A percentile compares a stretch with the other conserved stretches of the same genome.
phyloP scores from a whole-genome alignment of 2,329 filamentous ascomycete species.

The Xylaria sp. region DNA sequence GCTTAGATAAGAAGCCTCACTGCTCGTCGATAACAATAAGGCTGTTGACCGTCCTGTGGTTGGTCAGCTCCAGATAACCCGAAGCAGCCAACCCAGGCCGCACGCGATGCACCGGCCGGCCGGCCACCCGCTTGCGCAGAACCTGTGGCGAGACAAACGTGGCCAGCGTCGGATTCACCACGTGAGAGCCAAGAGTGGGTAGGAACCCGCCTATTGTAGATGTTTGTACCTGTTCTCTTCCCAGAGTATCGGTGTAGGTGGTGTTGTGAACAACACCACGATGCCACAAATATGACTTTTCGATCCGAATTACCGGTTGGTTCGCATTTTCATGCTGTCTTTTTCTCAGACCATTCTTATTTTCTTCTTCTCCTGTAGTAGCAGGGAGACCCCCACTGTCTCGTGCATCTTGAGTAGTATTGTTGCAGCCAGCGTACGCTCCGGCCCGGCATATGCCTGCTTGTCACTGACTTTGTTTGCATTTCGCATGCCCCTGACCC shows the following conservation, averaged over 20 bases:
- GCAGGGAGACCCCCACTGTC: background rate
- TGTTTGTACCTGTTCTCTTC: background rate
- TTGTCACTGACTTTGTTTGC: slow-evolving; percentile 9
- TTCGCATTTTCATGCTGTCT: slow-evolving; percentile 1
- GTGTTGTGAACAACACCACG: background rate
- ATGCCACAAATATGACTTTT: slow-evolving; percentile 1
- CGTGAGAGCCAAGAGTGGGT: slow-evolving; percentile 33
- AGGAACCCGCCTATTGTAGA: background rate
- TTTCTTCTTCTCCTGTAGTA: background rate
- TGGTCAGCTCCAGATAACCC: slow-evolving; percentile 1
- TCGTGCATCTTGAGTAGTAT: background rate
- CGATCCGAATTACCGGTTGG: slow-evolving; percentile 5
- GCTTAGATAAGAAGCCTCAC: slow-evolving; percentile 2
- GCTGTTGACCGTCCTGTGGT: slow-evolving; percentile 23
- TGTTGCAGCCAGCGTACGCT: background rate
- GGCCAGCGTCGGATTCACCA: slow-evolving; percentile 34
- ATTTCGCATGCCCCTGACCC: slow-evolving; percentile 11
- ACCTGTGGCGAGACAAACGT: slow-evolving; percentile 30
- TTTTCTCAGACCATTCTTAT: background rate
- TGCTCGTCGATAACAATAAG: background rate
- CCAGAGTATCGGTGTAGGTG: slow-evolving; percentile 5
- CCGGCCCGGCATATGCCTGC: slow-evolving; percentile 5
- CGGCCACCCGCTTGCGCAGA: slow-evolving; percentile 25
- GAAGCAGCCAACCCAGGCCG: background rate
- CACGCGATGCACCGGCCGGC: slow-evolving; percentile 23